Percentiles rank a stretch among this genome's conserved stretches.
These are phyloP conservation scores for Camellia japonica DNA, from an alignment of 148 eudicot genomes.

Conservation along the genomic window DNA sequence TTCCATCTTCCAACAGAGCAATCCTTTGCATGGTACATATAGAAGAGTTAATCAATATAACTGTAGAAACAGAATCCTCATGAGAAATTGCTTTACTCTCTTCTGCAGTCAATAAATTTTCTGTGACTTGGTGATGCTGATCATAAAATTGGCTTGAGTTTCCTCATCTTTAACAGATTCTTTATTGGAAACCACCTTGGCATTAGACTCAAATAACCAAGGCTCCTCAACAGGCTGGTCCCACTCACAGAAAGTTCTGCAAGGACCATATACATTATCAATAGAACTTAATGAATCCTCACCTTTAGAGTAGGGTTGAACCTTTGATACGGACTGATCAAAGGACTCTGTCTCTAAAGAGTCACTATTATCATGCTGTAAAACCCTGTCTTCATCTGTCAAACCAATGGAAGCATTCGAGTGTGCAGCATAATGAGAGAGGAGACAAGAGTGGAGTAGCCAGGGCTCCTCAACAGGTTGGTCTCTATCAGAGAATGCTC, in stretches of 20 bases:
- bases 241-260: slow-evolving; percentile 31
- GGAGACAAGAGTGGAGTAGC: slow-evolving; percentile 43
- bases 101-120: slow-evolving; percentile 42
- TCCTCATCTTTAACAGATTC: slow-evolving; percentile 27
- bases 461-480: slow-evolving; percentile 89
- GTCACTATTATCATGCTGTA: slow-evolving; percentile 18
- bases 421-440: slow-evolving; percentile 25
- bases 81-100: slow-evolving; percentile 32
- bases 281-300: slow-evolving; percentile 19
- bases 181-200: slow-evolving; percentile 19
- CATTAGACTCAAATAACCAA: slow-evolving; percentile 53
- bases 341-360: slow-evolving; percentile 21
- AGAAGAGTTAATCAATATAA: slow-evolving; percentile 87
- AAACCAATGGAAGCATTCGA: slow-evolving; percentile 24
- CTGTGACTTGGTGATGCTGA: slow-evolving; percentile 34
- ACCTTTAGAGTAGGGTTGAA: slow-evolving; percentile 20
- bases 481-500: slow-evolving; percentile 21
- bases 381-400: slow-evolving; percentile 23
- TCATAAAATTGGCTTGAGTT: slow-evolving; percentile 26
- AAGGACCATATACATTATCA: slow-evolving; percentile 16
- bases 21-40: slow-evolving; percentile 93
- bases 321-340: slow-evolving; percentile 8
- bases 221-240: slow-evolving; percentile 84
- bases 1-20: slow-evolving; percentile 86
- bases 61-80: slow-evolving; percentile 50